phyloP scores from a whole-genome alignment of 371 early-diverging fungal species.

The Umbelopsis sp. region DNA sequence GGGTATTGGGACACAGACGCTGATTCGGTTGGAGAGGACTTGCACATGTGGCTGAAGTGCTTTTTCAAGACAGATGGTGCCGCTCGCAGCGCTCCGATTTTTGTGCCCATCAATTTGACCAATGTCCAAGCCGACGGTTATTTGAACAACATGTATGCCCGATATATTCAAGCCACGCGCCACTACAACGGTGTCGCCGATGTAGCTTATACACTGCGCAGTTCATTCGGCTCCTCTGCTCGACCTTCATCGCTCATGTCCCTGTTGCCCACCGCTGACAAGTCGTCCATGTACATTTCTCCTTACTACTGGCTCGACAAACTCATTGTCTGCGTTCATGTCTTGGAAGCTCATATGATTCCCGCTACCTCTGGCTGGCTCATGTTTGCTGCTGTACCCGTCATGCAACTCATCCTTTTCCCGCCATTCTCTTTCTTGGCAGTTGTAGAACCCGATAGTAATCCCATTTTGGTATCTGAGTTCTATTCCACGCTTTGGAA shows the following conservation, averaged over 20 bases:
- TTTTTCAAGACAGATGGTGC: constrained; percentile 74
- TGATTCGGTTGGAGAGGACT: constrained; percentile 83
- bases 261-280: constrained; percentile 19
- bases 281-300: constrained; percentile 41
- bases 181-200: constrained; percentile 68
- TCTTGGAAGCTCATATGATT: constrained; percentile 58
- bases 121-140: constrained; percentile 74
- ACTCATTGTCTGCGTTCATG: constrained; percentile 45
- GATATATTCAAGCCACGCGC: constrained; percentile 74
- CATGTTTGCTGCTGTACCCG: constrained; percentile 59
- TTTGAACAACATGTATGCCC: constrained; percentile 57
- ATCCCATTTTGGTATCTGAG: constrained; percentile 51
- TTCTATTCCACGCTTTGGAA: constrained; percentile 50
- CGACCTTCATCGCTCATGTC: constrained; percentile 3
- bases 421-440: constrained; percentile 42
- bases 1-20: constrained; percentile 81
- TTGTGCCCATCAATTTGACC: constrained; percentile 74
- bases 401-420: constrained; percentile 54
- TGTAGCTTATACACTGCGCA: constrained; percentile 55
- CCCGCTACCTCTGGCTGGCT: constrained; percentile 56
- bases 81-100: constrained; percentile 70
- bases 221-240: constrained; percentile 25
- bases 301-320: constrained; percentile 43
- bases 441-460: constrained; percentile 40
- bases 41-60: constrained; percentile 87